phyloP scores from a whole-genome alignment of 2,329 filamentous ascomycete species.

The Colletotrichum melonis region DNA sequence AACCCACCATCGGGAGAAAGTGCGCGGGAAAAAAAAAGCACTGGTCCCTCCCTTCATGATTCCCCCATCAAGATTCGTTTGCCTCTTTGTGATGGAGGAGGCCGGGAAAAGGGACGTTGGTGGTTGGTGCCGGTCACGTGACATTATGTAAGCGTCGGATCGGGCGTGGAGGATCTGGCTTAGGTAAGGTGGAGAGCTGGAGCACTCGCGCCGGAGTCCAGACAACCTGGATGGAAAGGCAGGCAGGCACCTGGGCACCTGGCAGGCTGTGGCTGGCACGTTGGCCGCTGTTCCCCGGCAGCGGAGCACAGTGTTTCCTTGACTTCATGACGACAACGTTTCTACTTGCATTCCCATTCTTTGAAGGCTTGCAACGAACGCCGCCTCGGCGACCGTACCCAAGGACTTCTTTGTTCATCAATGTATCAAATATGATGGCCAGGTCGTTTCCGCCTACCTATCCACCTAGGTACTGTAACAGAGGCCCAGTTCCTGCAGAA shows the following conservation, averaged over 20 bases:
- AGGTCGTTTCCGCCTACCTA: no score
- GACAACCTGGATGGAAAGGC: not conserved
- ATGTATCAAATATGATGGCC: not conserved
- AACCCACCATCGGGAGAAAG: constrained; percentile 16
- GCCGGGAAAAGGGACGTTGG: constrained; percentile 29
- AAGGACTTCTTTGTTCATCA: not conserved
- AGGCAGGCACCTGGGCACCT: no score
- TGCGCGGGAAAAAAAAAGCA: constrained; percentile 18
- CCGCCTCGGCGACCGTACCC: not conserved
- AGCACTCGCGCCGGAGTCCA: not conserved
- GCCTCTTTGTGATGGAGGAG: constrained; percentile 31
- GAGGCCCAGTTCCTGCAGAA: not conserved
- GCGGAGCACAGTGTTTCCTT: not conserved
- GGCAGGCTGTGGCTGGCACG: no score
- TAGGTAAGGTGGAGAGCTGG: not conserved
- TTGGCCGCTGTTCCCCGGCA: not conserved
- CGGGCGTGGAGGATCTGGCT: not conserved
- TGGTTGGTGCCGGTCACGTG: constrained; percentile 19
- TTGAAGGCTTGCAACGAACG: not conserved
- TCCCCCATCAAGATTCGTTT: constrained; percentile 27
- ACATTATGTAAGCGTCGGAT: constrained; percentile 19
- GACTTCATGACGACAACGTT: constrained; percentile 25
- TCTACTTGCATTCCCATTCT: constrained; percentile 1
- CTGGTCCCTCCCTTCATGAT: constrained; percentile 28
- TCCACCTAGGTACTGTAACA: no score